These are phyloP conservation scores for Phialophora expanda DNA, from an alignment of 2,329 filamentous ascomycete species.

Conservation along the genomic window DNA sequence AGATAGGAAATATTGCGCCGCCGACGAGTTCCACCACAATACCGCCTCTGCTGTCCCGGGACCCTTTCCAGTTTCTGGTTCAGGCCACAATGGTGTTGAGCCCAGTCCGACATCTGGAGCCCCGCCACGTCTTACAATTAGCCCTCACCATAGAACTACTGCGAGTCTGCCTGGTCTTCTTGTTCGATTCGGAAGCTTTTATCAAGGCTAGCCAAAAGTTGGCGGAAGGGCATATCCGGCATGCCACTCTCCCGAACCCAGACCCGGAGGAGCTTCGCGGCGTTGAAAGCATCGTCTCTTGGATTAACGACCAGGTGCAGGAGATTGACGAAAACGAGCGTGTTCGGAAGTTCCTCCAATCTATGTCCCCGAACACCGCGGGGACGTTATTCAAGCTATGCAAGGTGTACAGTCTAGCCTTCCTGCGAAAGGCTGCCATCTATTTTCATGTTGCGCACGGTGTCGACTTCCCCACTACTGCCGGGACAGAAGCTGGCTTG, in stretches of 20 bases:
- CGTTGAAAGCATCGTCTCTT: constrained; percentile 24
- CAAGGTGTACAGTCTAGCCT: constrained; percentile 84
- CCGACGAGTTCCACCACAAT: not conserved
- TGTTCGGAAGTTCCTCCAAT: constrained; percentile 2
- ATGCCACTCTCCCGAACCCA: constrained; percentile 4
- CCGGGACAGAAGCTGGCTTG: constrained; percentile 66
- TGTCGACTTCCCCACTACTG: constrained; percentile 78
- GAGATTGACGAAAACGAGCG: not conserved
- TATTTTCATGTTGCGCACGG: constrained; percentile 87
- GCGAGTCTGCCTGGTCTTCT: constrained; percentile 71
- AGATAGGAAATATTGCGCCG: constrained; percentile 24
- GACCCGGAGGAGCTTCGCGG: constrained; percentile 25
- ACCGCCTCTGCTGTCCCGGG: constrained; percentile 68
- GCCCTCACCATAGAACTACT: constrained; percentile 92
- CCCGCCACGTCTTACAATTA: constrained; percentile 76
- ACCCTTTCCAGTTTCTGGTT: constrained; percentile 47
- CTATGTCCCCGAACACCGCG: constrained; percentile 23
- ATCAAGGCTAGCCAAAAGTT: constrained; percentile 24
- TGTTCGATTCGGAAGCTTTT: constrained; percentile 44
- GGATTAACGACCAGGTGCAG: constrained; percentile 20
- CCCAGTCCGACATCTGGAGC: constrained; percentile 30
- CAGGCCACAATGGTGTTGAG: constrained; percentile 35
- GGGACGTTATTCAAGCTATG: constrained; percentile 49
- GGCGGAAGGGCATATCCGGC: constrained; percentile 17
- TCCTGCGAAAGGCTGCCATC: constrained; percentile 82